A percentile compares a stretch with the other conserved stretches of the same genome.
Conservation (phyloP, 176 grass and related monocot species). For the Oryza meyeriana region DNA sequence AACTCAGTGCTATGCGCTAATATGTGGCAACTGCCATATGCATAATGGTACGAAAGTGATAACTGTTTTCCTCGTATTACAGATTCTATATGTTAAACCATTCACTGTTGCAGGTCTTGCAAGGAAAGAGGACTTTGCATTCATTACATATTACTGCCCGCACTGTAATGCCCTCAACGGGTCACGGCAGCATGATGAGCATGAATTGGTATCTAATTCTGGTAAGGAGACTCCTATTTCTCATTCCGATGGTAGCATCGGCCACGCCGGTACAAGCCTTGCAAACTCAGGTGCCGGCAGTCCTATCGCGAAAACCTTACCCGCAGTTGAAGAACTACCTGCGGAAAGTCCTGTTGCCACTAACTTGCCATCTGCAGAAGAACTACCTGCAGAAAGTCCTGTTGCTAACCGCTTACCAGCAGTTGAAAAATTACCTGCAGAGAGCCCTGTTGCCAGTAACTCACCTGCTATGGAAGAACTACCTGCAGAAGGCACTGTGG, state of each 20-base stretch:
- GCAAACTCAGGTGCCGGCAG: constrained; percentile 26
- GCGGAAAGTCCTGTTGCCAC: not conserved
- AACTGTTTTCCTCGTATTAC: not conserved
- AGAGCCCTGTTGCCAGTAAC: not conserved
- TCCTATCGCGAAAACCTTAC: constrained; percentile 11
- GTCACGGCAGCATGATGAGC: constrained; percentile 44
- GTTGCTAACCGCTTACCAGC: not conserved
- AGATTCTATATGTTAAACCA: not conserved
- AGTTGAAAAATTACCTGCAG: constrained; percentile 25
- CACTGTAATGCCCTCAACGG: constrained; percentile 80
- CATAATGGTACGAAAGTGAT: constrained; percentile 66
- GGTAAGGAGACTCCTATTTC: constrained; percentile 50
- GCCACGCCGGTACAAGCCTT: constrained; percentile 21
- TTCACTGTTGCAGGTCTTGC: constrained; percentile 59
- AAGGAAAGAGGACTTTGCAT: constrained; percentile 86
- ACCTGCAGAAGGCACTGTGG: not conserved
- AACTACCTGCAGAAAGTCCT: not conserved
- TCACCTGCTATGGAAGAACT: constrained; percentile 28
- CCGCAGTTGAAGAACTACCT: constrained; percentile 1
- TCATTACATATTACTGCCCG: constrained; percentile 87
- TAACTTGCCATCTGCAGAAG: not conserved
- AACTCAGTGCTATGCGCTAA: constrained; percentile 82
- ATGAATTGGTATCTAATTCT: constrained; percentile 42
- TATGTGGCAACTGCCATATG: constrained; percentile 87
- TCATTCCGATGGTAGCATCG: constrained; percentile 24